Evolutionary conservation across 2,329 filamentous ascomycete genomes (phyloP).

Genomic region (Paraphoma sp.): DNA sequence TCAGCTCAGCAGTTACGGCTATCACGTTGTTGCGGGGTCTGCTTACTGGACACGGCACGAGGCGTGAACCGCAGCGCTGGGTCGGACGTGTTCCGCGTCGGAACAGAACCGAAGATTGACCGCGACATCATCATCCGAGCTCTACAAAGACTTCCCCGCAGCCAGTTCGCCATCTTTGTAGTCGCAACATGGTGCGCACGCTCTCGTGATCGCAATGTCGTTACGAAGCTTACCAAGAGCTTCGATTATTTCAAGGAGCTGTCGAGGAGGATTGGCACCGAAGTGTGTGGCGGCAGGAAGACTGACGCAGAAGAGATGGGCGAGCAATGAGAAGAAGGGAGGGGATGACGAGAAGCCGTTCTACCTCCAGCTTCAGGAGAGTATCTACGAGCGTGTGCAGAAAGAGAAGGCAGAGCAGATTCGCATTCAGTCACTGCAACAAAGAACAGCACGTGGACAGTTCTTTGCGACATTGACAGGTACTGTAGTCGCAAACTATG

Average conservation of each 20-base stretch:
- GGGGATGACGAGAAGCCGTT: constrained; percentile 55
- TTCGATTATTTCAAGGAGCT: constrained; percentile 26
- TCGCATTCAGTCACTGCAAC: constrained; percentile 35
- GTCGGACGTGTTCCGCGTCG: constrained; percentile 9
- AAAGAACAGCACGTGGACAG: constrained; percentile 43
- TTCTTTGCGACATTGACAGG: constrained; percentile 42
- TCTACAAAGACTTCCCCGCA: constrained; percentile 16
- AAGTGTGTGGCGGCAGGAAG: constrained; percentile 15
- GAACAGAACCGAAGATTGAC: constrained; percentile 7
- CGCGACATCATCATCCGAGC: constrained; percentile 8
- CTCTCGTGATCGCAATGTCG: constrained; percentile 35
- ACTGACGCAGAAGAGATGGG: constrained; percentile 44
- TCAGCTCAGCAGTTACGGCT: not conserved
- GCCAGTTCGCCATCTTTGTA: constrained; percentile 1
- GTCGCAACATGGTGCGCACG: constrained; percentile 21
- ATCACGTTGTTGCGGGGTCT: not conserved
- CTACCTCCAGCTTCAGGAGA: constrained; percentile 68
- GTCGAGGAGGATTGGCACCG: constrained; percentile 7
- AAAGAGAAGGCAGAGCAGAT: constrained; percentile 65
- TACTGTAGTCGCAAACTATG: constrained; percentile 6
- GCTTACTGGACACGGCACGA: not conserved
- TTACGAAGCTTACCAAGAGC: constrained; percentile 33
- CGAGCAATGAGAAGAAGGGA: constrained; percentile 31
- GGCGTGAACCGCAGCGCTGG: constrained; percentile 4
- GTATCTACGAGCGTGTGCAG: constrained; percentile 64